These are phyloP conservation scores for Cicer arietinum DNA, from an alignment of 306 rosid species.

Conservation along the genomic window DNA sequence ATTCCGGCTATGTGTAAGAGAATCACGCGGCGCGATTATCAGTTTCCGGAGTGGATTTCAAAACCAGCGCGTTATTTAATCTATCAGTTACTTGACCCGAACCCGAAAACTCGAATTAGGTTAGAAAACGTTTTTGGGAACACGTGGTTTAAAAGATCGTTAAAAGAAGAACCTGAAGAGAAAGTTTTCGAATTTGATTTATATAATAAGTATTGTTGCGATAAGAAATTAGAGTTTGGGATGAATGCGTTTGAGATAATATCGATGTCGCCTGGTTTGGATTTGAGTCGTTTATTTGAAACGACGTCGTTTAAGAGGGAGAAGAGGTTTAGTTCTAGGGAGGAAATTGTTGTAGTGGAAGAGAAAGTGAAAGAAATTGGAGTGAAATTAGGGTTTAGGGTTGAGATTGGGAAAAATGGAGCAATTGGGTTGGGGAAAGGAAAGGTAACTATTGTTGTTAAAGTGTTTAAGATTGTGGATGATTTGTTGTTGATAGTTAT, in stretches of 20 bases:
- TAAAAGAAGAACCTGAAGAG: conserved; percentile 36
- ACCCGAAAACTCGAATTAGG: conserved; percentile 64
- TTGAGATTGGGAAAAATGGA: conserved; percentile 69
- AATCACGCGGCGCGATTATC: conserved; percentile 63
- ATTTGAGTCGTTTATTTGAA: conserved; percentile 77
- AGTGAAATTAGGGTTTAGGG: conserved; percentile 59
- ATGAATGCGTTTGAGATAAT: conserved; percentile 92
- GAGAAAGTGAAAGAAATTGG: conserved; percentile 71
- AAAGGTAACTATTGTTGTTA: conserved; percentile 60
- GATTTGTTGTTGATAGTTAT: conserved; percentile 59
- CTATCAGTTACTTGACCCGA: conserved; percentile 72
- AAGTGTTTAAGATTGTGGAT: conserved; percentile 58
- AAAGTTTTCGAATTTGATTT: conserved; percentile 42
- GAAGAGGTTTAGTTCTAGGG: conserved; percentile 63
- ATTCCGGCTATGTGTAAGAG: conserved; percentile 68
- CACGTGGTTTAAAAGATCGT: conserved; percentile 66
- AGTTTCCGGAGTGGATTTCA: conserved; percentile 65
- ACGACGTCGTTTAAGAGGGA: conserved; percentile 46
- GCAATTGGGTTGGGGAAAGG: conserved; percentile 74
- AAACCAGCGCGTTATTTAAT: conserved; percentile 65
- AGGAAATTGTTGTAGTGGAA: conserved; percentile 50
- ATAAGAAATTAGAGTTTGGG: conserved; percentile 37
- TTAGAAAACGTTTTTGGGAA: conserved; percentile 49
- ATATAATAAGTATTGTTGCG: conserved; percentile 31
- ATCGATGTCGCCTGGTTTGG: conserved; percentile 85